Conservation (phyloP, 2,329 filamentous ascomycete species). For the Lachnellula occidentalis region DNA sequence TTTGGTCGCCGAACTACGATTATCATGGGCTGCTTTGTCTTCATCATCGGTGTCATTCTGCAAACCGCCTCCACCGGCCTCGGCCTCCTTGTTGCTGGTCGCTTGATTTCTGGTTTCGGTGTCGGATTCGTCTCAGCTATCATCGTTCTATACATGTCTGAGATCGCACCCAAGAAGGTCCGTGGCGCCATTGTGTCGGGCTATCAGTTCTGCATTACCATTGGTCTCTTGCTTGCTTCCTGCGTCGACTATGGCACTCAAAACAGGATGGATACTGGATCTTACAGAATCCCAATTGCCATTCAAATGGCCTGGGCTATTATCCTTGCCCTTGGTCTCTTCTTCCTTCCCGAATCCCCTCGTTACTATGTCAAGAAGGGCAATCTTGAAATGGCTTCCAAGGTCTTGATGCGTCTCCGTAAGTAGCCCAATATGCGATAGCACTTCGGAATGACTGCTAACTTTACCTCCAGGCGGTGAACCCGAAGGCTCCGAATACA, state of each 20-base stretch:
- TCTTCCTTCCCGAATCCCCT: slow-evolving; percentile 78
- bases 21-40: slow-evolving; percentile 56
- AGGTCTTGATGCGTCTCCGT: slow-evolving; percentile 61
- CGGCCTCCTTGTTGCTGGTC: slow-evolving; percentile 47
- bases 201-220: slow-evolving; percentile 79
- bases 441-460: background rate
- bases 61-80: slow-evolving; percentile 57
- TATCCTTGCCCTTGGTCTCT: slow-evolving; percentile 65
- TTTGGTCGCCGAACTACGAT: slow-evolving; percentile 68
- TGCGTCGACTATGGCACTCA: slow-evolving; percentile 69
- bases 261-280: slow-evolving; percentile 53
- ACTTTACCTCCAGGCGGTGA: slow-evolving; percentile 44
- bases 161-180: slow-evolving; percentile 60
- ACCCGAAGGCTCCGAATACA: slow-evolving; percentile 63
- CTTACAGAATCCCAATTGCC: slow-evolving; percentile 75
- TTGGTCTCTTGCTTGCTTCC: slow-evolving; percentile 70
- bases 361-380: slow-evolving; percentile 81
- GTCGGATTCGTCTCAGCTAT: slow-evolving; percentile 77
- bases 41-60: slow-evolving; percentile 59
- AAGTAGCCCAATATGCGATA: background rate
- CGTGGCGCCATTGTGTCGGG: slow-evolving; percentile 74
- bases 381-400: slow-evolving; percentile 57
- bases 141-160: slow-evolving; percentile 72
- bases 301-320: slow-evolving; percentile 78
- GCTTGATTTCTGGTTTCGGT: slow-evolving; percentile 70